These are phyloP conservation scores for Xylariaceae sp. DNA, from an alignment of 2,329 filamentous ascomycete genomes.

Conservation along the genomic window DNA sequence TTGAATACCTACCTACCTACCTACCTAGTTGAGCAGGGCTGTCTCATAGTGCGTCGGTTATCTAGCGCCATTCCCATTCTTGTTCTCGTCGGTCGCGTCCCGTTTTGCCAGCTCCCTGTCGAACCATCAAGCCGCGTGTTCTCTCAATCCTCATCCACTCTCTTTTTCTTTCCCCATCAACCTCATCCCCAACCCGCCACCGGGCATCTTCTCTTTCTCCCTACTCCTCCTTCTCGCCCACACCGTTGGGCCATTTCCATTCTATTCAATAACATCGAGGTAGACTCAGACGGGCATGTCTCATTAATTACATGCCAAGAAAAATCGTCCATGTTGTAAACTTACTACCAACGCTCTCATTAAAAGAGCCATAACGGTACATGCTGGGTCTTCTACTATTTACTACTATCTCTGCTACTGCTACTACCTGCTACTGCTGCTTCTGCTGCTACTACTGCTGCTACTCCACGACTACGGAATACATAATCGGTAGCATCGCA, in stretches of 20 bases:
- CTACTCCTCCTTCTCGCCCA: conserved; percentile 3
- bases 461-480: conserved; percentile 4
- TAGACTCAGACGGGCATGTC: conserved; percentile 19
- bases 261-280: conserved; percentile 19
- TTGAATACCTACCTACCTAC: background rate
- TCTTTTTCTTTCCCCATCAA: background rate
- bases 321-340: conserved; percentile 28
- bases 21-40: conserved; percentile 6
- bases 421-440: conserved; percentile 8
- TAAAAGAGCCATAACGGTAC: conserved; percentile 28
- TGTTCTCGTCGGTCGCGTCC: conserved; percentile 11
- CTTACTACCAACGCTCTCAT: conserved; percentile 26
- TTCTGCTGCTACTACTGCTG: conserved; percentile 16
- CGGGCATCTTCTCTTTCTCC: background rate
- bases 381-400: conserved; percentile 15
- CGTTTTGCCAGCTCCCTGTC: conserved; percentile 1
- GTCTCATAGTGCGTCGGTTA: conserved; percentile 12
- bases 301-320: conserved; percentile 20
- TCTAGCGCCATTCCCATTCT: conserved; percentile 4
- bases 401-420: conserved; percentile 18
- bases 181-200: background rate
- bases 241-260: conserved; percentile 10
- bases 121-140: conserved; percentile 7
- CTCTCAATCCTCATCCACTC: conserved; percentile 3
- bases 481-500: conserved; percentile 21